These are phyloP conservation scores for Aegilops speltoides DNA, from an alignment of 176 grass and related monocot species.

Conservation along the genomic window DNA sequence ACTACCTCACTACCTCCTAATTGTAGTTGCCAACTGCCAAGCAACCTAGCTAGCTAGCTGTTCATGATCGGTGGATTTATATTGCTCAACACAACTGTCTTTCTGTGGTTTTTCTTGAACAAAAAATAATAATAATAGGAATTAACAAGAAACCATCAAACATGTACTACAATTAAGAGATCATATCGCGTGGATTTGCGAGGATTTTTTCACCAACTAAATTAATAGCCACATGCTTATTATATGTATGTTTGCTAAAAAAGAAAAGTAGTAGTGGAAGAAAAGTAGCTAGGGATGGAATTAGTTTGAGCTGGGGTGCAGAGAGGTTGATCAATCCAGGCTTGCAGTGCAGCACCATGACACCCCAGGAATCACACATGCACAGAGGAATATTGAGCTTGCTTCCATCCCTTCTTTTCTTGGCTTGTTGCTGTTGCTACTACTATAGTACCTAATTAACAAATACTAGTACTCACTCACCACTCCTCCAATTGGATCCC, in stretches of 20 bases:
- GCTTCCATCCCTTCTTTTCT: conserved; percentile 28
- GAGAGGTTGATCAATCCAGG: conserved; percentile 27
- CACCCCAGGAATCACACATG: conserved; percentile 41
- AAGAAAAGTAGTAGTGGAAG: not conserved
- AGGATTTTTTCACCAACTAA: not conserved
- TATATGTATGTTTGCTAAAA: not conserved
- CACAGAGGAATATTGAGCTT: conserved; percentile 33
- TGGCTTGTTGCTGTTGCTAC: conserved; percentile 8
- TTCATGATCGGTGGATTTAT: not conserved
- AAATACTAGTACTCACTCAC: conserved; percentile 23
- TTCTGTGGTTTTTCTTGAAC: not conserved
- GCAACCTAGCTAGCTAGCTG: conserved; percentile 18
- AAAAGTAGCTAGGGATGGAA: not conserved
- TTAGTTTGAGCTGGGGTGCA: conserved; percentile 12
- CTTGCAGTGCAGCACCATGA: conserved; percentile 45
- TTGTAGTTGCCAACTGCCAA: conserved; percentile 45
- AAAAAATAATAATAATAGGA: not conserved
- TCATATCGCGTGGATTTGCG: not conserved
- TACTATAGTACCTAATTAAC: not conserved
- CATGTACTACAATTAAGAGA: not conserved
- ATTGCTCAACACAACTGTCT: not conserved
- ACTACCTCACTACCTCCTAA: conserved; percentile 38
- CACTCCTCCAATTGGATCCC: conserved; percentile 50
- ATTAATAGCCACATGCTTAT: not conserved
- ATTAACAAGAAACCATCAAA: conserved; percentile 14